A percentile compares a stretch with the other conserved stretches of the same genome.
Conservation (phyloP, 192 early-diverging fungal species). For the Spizellomyces sp. region DNA sequence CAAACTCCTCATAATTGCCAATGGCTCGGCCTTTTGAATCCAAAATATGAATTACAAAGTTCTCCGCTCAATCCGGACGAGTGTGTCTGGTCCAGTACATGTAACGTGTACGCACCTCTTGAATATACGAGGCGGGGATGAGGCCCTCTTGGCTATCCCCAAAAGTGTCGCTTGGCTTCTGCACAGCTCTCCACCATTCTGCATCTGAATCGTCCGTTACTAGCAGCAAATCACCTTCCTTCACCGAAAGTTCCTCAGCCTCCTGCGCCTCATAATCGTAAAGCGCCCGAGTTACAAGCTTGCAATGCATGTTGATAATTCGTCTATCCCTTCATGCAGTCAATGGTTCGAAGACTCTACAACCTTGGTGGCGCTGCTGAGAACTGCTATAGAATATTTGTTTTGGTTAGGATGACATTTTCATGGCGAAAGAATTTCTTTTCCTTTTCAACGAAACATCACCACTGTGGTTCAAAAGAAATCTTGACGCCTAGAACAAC, state of each 20-base stretch:
- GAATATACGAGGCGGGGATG: slow-evolving; percentile 53
- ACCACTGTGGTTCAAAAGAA: no score
- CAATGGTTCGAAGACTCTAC: no score
- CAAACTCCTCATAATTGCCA: slow-evolving; percentile 35
- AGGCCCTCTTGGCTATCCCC: slow-evolving; percentile 45
- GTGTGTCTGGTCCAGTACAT: no score
- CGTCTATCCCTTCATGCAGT: no score
- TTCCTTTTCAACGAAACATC: no score
- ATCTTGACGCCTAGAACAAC: no score
- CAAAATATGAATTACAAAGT: background rate
- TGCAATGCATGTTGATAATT: slow-evolving; percentile 43
- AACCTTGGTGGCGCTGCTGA: no score
- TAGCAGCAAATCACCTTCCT: slow-evolving; percentile 71
- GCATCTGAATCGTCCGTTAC: slow-evolving; percentile 47
- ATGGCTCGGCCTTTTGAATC: slow-evolving; percentile 33
- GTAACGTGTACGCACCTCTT: slow-evolving; percentile 41
- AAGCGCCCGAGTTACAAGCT: slow-evolving; percentile 57
- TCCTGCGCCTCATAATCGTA: slow-evolving; percentile 83
- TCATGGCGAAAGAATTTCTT: no score
- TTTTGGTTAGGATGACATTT: no score
- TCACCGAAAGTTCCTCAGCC: slow-evolving; percentile 83
- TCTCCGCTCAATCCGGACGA: background rate
- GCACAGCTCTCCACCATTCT: slow-evolving; percentile 53
- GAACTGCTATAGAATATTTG: no score
- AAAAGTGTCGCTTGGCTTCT: slow-evolving; percentile 43